Percentiles rank a stretch among this genome's conserved stretches.
Conservation (phyloP, 306 rosid genomes). For the Fragaria iinumae region DNA sequence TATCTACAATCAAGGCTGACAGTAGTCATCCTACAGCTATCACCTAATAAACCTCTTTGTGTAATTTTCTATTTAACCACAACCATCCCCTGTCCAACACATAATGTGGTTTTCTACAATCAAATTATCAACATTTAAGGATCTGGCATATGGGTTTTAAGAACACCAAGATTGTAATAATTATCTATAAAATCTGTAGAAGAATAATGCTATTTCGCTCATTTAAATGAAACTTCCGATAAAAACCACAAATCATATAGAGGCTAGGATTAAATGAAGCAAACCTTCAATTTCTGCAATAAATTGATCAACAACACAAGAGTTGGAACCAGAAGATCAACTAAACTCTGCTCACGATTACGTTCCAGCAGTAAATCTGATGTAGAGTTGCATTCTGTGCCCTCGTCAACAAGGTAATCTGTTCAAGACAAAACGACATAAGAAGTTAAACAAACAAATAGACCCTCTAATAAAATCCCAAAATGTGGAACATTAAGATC, state of each 20-base stretch:
- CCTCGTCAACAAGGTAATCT: constrained; percentile 99
- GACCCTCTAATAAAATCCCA: constrained; percentile 10
- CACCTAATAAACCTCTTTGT: neutral
- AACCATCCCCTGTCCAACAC: neutral
- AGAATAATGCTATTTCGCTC: neutral
- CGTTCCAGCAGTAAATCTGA: constrained; percentile 90
- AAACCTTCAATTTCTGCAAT: constrained; percentile 81
- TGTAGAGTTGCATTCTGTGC: constrained; percentile 88
- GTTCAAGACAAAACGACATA: constrained; percentile 38
- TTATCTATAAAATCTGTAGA: neutral
- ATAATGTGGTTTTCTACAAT: neutral
- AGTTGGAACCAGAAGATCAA: constrained; percentile 92
- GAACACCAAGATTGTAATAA: constrained; percentile 7
- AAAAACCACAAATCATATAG: neutral
- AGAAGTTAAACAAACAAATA: constrained; percentile 11
- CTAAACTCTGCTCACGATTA: constrained; percentile 75
- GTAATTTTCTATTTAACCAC: neutral
- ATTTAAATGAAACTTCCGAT: neutral
- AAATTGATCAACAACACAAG: constrained; percentile 71
- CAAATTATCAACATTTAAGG: neutral
- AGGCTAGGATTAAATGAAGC: constrained; percentile 20
- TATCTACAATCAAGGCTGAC: neutral
- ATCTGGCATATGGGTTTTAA: neutral
- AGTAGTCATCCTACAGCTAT: neutral
- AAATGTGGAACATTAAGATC: neutral